A percentile compares a stretch with the other conserved stretches of the same genome.
These are phyloP conservation scores for Puccinia horiana DNA, from an alignment of 1,284 basidiomycete genomes.

Conservation along the genomic window DNA sequence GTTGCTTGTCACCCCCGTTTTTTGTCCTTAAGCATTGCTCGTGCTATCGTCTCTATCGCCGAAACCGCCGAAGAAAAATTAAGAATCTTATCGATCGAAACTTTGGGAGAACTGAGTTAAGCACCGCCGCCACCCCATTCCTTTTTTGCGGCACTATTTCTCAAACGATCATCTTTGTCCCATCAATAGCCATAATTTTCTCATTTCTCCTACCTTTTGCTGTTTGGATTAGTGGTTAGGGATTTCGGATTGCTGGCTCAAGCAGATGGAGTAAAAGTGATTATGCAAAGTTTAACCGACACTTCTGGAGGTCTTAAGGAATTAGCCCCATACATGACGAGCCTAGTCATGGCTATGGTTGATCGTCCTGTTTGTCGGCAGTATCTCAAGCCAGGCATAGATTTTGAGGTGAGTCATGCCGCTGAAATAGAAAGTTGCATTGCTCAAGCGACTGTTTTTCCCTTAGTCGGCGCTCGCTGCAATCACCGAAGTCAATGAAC, in stretches of 20 bases:
- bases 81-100: slow-evolving; percentile 79
- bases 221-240: slow-evolving; percentile 66
- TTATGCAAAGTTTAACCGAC: slow-evolving; percentile 82
- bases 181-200: slow-evolving; percentile 5
- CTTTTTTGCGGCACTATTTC: background rate
- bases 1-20: slow-evolving; percentile 63
- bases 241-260: slow-evolving; percentile 80
- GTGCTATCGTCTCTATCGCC: slow-evolving; percentile 85
- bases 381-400: slow-evolving; percentile 77
- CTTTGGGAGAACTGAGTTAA: slow-evolving; percentile 84
- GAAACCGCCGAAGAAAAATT: slow-evolving; percentile 91
- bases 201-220: background rate
- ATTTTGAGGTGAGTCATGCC: slow-evolving; percentile 74
- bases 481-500: slow-evolving; percentile 86
- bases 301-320: slow-evolving; percentile 69
- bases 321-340: slow-evolving; percentile 78
- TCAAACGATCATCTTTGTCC: background rate
- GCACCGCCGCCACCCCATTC: slow-evolving; percentile 46
- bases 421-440: background rate
- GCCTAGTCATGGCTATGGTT: slow-evolving; percentile 77
- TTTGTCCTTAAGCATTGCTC: slow-evolving; percentile 69
- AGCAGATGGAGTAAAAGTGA: slow-evolving; percentile 81
- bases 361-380: slow-evolving; percentile 81
- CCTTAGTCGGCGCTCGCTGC: slow-evolving; percentile 76
- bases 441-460: background rate